Conservation (phyloP, 1,284 basidiomycete genomes). For the Phylloboletellus chloephorus region DNA sequence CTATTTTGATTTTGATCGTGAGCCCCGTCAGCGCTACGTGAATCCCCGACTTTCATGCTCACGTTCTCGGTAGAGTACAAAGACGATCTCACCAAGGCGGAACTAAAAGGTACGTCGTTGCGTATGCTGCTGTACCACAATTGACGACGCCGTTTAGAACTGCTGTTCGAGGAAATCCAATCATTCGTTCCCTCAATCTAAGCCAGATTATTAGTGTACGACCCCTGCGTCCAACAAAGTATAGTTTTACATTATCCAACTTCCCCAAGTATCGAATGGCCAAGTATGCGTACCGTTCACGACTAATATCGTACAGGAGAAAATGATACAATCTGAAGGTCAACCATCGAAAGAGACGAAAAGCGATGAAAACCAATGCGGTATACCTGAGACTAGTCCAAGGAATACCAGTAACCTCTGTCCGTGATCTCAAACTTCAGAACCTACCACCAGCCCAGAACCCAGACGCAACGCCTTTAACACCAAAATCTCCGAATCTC, state of each 20-base stretch:
- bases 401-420: slow-evolving; percentile 8
- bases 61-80: slow-evolving; percentile 49
- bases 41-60: slow-evolving; percentile 7
- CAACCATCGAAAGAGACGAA: background rate
- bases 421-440: slow-evolving; percentile 26
- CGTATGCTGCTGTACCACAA: slow-evolving; percentile 14
- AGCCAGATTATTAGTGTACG: slow-evolving; percentile 5
- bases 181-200: slow-evolving; percentile 57
- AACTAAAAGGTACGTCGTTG: slow-evolving; percentile 54
- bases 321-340: slow-evolving; percentile 15
- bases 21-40: slow-evolving; percentile 22
- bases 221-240: background rate
- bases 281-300: slow-evolving; percentile 4
- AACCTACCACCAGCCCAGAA: slow-evolving; percentile 54
- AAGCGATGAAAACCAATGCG: slow-evolving; percentile 3
- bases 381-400: slow-evolving; percentile 10
- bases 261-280: slow-evolving; percentile 2
- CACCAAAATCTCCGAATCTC: slow-evolving; percentile 75
- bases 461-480: slow-evolving; percentile 63
- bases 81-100: slow-evolving; percentile 69
- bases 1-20: slow-evolving; percentile 84
- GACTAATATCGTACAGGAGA: slow-evolving; percentile 21
- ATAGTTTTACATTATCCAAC: background rate
- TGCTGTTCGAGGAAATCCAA: slow-evolving; percentile 64
- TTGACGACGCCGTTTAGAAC: slow-evolving; percentile 32